A percentile compares a stretch with the other conserved stretches of the same genome.
These are phyloP conservation scores for Boletus rex-veris DNA, from an alignment of 768 basidiomycete species.

Conservation along the genomic window DNA sequence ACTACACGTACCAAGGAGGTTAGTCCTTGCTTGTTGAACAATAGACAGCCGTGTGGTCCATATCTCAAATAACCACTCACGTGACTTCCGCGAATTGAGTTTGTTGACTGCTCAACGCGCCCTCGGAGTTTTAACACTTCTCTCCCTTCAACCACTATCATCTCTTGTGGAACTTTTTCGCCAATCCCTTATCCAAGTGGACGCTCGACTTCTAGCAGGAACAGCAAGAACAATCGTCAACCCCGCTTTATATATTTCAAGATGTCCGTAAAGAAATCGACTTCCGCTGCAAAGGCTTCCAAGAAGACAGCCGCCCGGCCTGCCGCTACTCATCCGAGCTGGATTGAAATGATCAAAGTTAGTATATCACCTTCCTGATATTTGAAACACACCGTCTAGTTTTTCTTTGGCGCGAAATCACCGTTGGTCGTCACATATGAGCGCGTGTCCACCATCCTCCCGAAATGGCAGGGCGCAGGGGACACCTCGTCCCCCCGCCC, in stretches of 20 bases:
- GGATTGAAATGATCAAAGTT: conserved; percentile 85
- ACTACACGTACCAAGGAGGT: neutral
- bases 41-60: conserved; percentile 13
- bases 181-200: conserved; percentile 11
- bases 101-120: conserved; percentile 40
- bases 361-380: conserved; percentile 22
- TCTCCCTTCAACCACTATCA: conserved; percentile 48
- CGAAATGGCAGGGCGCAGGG: conserved; percentile 43
- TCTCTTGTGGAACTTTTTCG: conserved; percentile 32
- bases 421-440: conserved; percentile 7
- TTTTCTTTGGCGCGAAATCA: conserved; percentile 4
- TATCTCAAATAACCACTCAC: conserved; percentile 35
- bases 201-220: conserved; percentile 13
- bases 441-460: conserved; percentile 8
- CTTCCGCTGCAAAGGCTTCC: conserved; percentile 42
- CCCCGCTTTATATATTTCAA: conserved; percentile 16
- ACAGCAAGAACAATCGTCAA: conserved; percentile 16
- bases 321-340: conserved; percentile 41
- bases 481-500: conserved; percentile 17
- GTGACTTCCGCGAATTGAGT: conserved; percentile 39
- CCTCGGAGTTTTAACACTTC: conserved; percentile 40
- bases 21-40: conserved; percentile 2
- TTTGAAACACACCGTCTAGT: conserved; percentile 12
- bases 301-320: conserved; percentile 34
- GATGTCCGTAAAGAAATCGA: conserved; percentile 44